A percentile compares a stretch with the other conserved stretches of the same genome.
phyloP scores from a whole-genome alignment of 805 yeast species.

The Dipodascus geniculatus region DNA sequence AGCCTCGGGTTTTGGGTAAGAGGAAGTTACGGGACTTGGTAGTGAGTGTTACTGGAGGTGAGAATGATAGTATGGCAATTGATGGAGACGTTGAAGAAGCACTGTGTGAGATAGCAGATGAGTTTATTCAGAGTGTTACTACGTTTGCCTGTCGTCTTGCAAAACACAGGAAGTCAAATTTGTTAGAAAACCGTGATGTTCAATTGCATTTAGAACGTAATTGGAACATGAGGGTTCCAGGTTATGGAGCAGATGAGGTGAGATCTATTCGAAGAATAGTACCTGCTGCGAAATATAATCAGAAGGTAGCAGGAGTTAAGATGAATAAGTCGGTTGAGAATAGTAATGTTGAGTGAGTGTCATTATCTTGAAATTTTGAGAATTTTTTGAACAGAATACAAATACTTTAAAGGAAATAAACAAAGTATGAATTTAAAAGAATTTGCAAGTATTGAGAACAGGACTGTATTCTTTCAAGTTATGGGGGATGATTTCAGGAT shows the following conservation, averaged over 20 bases:
- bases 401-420: too few species aligned
- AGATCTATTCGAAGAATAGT: slow-evolving; percentile 35
- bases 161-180: slow-evolving; percentile 82
- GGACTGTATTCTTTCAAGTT: too few species aligned
- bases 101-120: slow-evolving; percentile 86
- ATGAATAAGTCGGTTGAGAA: slow-evolving; percentile 11
- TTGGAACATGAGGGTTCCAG: slow-evolving; percentile 94
- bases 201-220: slow-evolving; percentile 85
- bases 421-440: too few species aligned
- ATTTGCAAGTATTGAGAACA: too few species aligned
- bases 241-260: slow-evolving; percentile 84
- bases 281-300: slow-evolving; percentile 29
- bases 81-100: slow-evolving; percentile 94
- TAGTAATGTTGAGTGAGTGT: not conserved
- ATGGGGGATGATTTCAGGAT: too few species aligned
- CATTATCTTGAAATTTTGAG: too few species aligned
- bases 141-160: slow-evolving; percentile 91
- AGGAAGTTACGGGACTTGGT: slow-evolving; percentile 83
- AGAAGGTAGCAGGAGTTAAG: slow-evolving; percentile 28
- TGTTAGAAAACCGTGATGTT: slow-evolving; percentile 76
- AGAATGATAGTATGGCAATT: slow-evolving; percentile 64
- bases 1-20: slow-evolving; percentile 62
- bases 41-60: slow-evolving; percentile 57
- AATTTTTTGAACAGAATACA: too few species aligned
- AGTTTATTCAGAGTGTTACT: slow-evolving; percentile 86